Conservation (phyloP, 2,329 filamentous ascomycete species). For the Pyrenophora graminea region DNA sequence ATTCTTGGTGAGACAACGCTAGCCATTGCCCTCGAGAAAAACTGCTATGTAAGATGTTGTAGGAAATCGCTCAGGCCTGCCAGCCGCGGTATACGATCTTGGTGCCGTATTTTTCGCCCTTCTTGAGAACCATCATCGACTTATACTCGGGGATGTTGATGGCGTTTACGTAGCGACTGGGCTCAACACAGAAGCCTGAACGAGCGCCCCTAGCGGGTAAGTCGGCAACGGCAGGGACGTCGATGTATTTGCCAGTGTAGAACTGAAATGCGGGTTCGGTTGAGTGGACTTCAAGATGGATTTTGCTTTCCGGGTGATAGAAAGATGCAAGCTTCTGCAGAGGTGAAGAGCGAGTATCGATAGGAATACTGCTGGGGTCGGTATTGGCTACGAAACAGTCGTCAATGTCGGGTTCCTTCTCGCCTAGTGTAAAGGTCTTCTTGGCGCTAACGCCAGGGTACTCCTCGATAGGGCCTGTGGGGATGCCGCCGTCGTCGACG, state of each 20-base stretch:
- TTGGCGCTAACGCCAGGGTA: slow-evolving; percentile 69
- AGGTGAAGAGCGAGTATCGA: slow-evolving; percentile 60
- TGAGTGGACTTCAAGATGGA: slow-evolving; percentile 85
- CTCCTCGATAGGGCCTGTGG: slow-evolving; percentile 66
- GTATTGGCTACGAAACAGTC: slow-evolving; percentile 84
- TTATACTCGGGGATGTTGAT: slow-evolving; percentile 81
- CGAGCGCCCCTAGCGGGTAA: slow-evolving; percentile 68
- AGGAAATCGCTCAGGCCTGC: slow-evolving; percentile 55
- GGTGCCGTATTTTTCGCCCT: slow-evolving; percentile 80
- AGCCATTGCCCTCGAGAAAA: not conserved
- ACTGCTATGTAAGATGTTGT: not conserved
- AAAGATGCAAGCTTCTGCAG: slow-evolving; percentile 72
- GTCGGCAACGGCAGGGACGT: slow-evolving; percentile 67
- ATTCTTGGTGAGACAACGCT: too few relatives aligned
- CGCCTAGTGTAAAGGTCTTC: slow-evolving; percentile 72
- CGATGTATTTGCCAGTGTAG: slow-evolving; percentile 85
- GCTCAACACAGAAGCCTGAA: slow-evolving; percentile 89
- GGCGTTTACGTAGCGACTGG: slow-evolving; percentile 87
- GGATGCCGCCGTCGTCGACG: slow-evolving; percentile 74
- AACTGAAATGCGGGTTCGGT: slow-evolving; percentile 98
- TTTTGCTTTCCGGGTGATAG: slow-evolving; percentile 70
- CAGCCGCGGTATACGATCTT: slow-evolving; percentile 84
- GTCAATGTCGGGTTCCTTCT: slow-evolving; percentile 75
- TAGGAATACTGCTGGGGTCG: slow-evolving; percentile 57
- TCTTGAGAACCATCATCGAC: slow-evolving; percentile 77